Evolutionary conservation across 1,284 basidiomycete species (phyloP).

Genomic region (Quambalaria eucalypti): DNA sequence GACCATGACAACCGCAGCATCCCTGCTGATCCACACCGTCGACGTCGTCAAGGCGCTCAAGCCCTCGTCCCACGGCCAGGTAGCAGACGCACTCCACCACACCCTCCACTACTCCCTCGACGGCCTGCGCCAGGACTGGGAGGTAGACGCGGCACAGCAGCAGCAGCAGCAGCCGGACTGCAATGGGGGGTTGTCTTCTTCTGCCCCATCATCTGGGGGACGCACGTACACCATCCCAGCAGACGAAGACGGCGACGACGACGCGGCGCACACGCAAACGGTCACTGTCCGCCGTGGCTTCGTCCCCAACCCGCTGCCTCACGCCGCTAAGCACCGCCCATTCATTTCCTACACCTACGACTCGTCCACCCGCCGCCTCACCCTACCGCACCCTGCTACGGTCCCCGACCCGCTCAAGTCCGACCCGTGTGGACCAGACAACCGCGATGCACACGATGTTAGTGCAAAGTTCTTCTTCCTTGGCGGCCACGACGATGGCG

Average conservation of each 20-base stretch:
- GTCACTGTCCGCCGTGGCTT: slow-evolving; percentile 21
- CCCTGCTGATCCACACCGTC: slow-evolving; percentile 35
- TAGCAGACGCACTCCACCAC: slow-evolving; percentile 37
- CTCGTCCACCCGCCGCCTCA: slow-evolving; percentile 13
- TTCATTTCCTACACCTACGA: slow-evolving; percentile 32
- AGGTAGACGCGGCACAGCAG: slow-evolving; percentile 1
- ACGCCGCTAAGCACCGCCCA: slow-evolving; percentile 14
- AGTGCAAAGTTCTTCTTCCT: slow-evolving; percentile 41
- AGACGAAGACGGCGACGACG: too few species aligned
- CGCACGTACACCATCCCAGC: neutral
- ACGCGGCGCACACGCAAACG: slow-evolving; percentile 16
- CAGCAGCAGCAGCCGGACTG: neutral
- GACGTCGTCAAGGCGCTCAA: slow-evolving; percentile 32
- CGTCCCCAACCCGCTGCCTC: slow-evolving; percentile 6
- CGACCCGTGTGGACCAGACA: slow-evolving; percentile 4
- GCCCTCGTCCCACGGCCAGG: slow-evolving; percentile 32
- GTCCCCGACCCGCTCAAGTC: neutral
- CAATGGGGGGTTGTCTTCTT: neutral
- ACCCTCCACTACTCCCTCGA: slow-evolving; percentile 39
- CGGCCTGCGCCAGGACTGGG: slow-evolving; percentile 32
- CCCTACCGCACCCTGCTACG: slow-evolving; percentile 24
- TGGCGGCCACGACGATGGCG: too few species aligned
- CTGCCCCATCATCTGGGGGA: too few species aligned
- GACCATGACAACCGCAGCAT: too few species aligned
- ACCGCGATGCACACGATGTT: slow-evolving; percentile 29